Evolutionary conservation across 2,329 filamentous ascomycete species (phyloP).

Genomic region (Gyromitra esculenta): DNA sequence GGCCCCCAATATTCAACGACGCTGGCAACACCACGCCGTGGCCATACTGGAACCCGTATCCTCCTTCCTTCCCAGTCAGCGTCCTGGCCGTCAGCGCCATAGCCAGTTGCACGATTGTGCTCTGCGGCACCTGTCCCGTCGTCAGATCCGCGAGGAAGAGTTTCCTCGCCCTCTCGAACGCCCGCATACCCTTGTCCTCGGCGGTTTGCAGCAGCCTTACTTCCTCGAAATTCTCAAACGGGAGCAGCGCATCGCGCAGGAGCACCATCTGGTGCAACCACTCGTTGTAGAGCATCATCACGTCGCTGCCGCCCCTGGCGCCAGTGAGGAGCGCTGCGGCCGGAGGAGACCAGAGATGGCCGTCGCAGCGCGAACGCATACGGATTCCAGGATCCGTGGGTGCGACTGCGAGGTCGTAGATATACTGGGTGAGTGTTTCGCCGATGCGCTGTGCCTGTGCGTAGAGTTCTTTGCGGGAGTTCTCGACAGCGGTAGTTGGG

Average conservation of each 20-base stretch:
- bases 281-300: slow-evolving; percentile 24
- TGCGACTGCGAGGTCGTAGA: background rate
- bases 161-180: slow-evolving; percentile 14
- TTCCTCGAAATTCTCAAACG: slow-evolving; percentile 21
- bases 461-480: slow-evolving; percentile 17
- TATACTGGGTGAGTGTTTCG: slow-evolving; percentile 11
- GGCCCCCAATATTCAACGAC: background rate
- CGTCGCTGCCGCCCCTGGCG: slow-evolving; percentile 1
- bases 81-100: background rate
- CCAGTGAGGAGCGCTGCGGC: background rate
- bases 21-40: slow-evolving; percentile 3
- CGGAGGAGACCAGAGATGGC: slow-evolving; percentile 6
- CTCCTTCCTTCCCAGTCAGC: background rate
- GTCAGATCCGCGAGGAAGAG: slow-evolving; percentile 7
- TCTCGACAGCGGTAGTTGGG: background rate
- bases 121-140: slow-evolving; percentile 10
- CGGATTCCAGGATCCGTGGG: background rate
- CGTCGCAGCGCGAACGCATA: slow-evolving; percentile 10
- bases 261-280: slow-evolving; percentile 22
- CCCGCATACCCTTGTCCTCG: background rate
- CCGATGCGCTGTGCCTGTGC: slow-evolving; percentile 18
- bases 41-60: slow-evolving; percentile 18
- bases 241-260: slow-evolving; percentile 17
- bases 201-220: background rate
- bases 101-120: slow-evolving; percentile 1